Conservation (phyloP, 352 stramenopile genomes). For the Nothophytophthora sp. region DNA sequence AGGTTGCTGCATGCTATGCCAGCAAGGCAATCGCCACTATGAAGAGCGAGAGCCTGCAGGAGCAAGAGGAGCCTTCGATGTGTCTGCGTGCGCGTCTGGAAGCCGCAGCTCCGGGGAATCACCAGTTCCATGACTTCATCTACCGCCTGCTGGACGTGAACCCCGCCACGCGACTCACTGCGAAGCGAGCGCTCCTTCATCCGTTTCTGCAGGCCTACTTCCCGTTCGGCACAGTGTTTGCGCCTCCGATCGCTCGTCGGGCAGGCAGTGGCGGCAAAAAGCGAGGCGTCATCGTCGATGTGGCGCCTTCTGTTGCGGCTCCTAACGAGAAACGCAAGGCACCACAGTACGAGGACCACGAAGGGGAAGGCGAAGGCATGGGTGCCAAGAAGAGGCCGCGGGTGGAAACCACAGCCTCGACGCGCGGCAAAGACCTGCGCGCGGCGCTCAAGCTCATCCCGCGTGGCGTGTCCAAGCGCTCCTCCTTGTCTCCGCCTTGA, state of each 20-base stretch:
- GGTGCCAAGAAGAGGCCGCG: constrained; percentile 14
- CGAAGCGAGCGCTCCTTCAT: constrained; percentile 57
- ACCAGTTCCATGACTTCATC: constrained; percentile 58
- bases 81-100: constrained; percentile 32
- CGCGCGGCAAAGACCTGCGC: constrained; percentile 30
- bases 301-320: background rate
- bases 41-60: constrained; percentile 7
- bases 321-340: constrained; percentile 19
- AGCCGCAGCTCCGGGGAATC: constrained; percentile 20
- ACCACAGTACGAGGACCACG: constrained; percentile 1
- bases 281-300: background rate
- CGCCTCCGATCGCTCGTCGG: constrained; percentile 4
- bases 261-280: background rate
- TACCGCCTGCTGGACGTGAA: constrained; percentile 51
- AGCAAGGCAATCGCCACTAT: constrained; percentile 1
- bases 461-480: constrained; percentile 10
- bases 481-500: constrained; percentile 23
- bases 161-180: constrained; percentile 40
- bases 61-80: constrained; percentile 2
- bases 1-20: constrained; percentile 24
- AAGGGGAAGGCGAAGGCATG: constrained; percentile 2
- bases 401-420: constrained; percentile 13
- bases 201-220: constrained; percentile 74
- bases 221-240: constrained; percentile 65
- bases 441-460: constrained; percentile 32